Conservation (phyloP, 192 early-diverging fungal species). For the Cladochytrium replicatum region DNA sequence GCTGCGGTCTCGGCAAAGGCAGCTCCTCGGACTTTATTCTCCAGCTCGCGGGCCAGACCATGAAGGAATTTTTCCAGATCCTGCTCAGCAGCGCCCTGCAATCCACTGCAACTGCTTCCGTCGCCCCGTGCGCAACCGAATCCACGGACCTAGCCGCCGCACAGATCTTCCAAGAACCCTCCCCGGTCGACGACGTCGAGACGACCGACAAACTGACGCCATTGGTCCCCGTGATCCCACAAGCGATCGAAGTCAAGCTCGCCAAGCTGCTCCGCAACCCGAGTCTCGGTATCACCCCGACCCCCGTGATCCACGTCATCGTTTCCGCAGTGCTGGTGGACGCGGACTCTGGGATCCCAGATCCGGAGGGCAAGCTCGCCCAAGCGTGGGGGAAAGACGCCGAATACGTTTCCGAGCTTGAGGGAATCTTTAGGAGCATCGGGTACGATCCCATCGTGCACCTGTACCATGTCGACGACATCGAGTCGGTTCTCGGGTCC, state of each 20-base stretch:
- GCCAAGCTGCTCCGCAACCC: constrained; percentile 24
- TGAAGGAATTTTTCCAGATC: constrained; percentile 31
- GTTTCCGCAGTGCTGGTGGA: constrained; percentile 17
- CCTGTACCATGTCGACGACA: constrained; percentile 26
- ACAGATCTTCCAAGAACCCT: no score
- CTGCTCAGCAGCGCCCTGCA: constrained; percentile 17
- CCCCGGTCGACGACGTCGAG: constrained; percentile 4
- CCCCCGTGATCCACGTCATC: constrained; percentile 24
- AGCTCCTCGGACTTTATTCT: constrained; percentile 27
- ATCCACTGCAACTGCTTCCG: background rate
- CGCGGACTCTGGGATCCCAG: constrained; percentile 13
- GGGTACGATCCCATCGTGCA: constrained; percentile 28
- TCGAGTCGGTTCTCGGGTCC: constrained; percentile 7
- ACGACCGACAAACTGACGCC: constrained; percentile 6
- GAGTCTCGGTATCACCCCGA: constrained; percentile 15
- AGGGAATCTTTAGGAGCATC: constrained; percentile 20
- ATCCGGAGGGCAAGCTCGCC: constrained; percentile 20
- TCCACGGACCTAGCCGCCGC: constrained; percentile 7
- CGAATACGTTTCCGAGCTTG: constrained; percentile 28
- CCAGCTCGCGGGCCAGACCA: constrained; percentile 27
- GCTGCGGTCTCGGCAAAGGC: constrained; percentile 27
- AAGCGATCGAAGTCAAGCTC: constrained; percentile 17
- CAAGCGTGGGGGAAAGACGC: constrained; percentile 21
- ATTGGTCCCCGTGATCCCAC: constrained; percentile 4
- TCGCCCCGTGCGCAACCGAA: background rate